Conservation (phyloP, 495 filamentous ascomycete species). For the Podospora anserina region DNA sequence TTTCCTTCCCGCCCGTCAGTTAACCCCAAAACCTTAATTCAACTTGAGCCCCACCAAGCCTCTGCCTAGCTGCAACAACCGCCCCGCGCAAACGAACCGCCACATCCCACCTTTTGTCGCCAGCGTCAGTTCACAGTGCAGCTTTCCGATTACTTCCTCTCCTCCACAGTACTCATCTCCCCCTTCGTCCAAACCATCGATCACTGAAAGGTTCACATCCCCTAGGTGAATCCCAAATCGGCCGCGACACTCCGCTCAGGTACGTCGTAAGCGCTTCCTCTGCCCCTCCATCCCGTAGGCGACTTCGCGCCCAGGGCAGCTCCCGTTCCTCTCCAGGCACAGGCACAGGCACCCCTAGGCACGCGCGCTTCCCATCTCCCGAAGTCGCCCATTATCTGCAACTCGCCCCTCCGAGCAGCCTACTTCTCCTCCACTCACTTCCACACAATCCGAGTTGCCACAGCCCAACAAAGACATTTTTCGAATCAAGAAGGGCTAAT, state of each 20-base stretch:
- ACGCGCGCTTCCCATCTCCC: constrained; percentile 1
- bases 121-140: not conserved
- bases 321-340: not conserved
- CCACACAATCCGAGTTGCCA: not conserved
- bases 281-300: not conserved
- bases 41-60: not conserved
- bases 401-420: not conserved
- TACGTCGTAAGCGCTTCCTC: not conserved
- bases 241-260: not conserved
- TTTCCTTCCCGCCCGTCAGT: not conserved
- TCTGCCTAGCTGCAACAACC: not conserved
- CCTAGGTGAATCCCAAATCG: not conserved
- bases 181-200: not conserved
- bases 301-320: not conserved
- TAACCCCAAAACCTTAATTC: not conserved
- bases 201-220: not conserved
- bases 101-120: not conserved
- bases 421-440: not conserved
- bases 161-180: not conserved
- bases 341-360: not conserved
- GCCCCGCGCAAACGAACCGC: not conserved
- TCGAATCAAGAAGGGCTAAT: not conserved
- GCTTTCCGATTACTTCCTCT: not conserved
- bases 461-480: too few species aligned
- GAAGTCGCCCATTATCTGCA: not conserved